Percentiles rank a stretch among this genome's conserved stretches.
Conservation (phyloP, 495 filamentous ascomycete species). For the Penicillium cinerascens region DNA sequence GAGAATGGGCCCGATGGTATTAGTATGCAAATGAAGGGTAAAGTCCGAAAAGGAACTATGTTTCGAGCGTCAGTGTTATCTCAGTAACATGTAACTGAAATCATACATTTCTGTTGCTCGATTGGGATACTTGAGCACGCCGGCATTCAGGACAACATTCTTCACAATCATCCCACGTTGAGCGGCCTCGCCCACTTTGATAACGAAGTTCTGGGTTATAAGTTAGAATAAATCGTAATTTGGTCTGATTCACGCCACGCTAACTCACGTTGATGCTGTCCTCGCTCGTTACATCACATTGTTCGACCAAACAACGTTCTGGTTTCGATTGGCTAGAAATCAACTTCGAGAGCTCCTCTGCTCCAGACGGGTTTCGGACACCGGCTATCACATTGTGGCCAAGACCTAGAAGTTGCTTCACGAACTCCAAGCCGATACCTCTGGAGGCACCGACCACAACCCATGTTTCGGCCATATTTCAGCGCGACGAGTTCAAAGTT, state of each 20-base stretch:
- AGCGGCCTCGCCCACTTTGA: background rate
- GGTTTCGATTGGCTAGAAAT: slow-evolving; percentile 24
- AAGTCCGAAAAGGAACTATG: slow-evolving; percentile 28
- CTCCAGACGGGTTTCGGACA: slow-evolving; percentile 34
- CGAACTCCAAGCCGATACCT: slow-evolving; percentile 57
- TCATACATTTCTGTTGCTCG: slow-evolving; percentile 51
- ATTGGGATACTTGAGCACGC: slow-evolving; percentile 56
- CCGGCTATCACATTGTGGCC: slow-evolving; percentile 53
- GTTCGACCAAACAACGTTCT: slow-evolving; percentile 40
- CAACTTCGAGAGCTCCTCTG: slow-evolving; percentile 40
- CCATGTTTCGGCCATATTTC: slow-evolving; percentile 35
- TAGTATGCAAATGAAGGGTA: slow-evolving; percentile 52
- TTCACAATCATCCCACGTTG: slow-evolving; percentile 30
- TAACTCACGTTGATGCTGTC: slow-evolving; percentile 47
- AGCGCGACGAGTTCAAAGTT: background rate
- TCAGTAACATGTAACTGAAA: too few relatives aligned
- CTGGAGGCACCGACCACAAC: slow-evolving; percentile 54
- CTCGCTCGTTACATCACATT: slow-evolving; percentile 51
- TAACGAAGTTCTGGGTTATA: background rate
- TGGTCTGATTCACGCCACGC: background rate
- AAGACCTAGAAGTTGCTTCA: slow-evolving; percentile 42
- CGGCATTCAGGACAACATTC: slow-evolving; percentile 54
- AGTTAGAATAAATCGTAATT: background rate
- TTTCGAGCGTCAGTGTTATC: background rate
- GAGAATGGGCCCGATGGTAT: slow-evolving; percentile 56